These are phyloP conservation scores for Didymella pomorum DNA, from an alignment of 2,329 filamentous ascomycete species.

Conservation along the genomic window DNA sequence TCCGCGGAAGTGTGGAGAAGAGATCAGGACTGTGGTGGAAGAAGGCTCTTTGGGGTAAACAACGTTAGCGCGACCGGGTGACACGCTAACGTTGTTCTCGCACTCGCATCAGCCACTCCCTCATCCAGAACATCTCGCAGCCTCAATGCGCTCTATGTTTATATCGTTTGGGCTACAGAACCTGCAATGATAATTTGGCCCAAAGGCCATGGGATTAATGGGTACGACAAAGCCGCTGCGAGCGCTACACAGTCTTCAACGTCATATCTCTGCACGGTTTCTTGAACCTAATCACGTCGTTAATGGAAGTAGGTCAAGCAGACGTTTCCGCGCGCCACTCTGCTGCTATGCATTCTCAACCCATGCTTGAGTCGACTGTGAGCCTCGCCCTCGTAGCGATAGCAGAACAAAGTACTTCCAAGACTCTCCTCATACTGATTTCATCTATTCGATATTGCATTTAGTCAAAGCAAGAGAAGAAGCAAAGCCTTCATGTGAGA, in stretches of 20 bases:
- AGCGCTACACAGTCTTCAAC: no score
- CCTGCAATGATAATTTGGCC: neutral
- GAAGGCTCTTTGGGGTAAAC: no score
- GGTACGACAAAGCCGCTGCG: no score
- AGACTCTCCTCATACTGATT: neutral
- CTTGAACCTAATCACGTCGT: no score
- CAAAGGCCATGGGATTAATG: no score
- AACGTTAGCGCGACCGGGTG: no score
- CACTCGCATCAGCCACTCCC: neutral
- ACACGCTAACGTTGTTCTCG: no score
- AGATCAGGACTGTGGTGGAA: neutral
- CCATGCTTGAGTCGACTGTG: neutral
- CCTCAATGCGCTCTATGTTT: neutral
- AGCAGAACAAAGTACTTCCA: neutral
- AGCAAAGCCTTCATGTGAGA: no score
- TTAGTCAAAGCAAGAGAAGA: neutral
- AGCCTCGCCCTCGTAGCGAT: neutral
- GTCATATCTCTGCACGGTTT: no score
- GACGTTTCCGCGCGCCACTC: no score
- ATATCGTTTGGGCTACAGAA: neutral
- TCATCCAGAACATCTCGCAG: neutral
- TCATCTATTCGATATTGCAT: constrained; percentile 9
- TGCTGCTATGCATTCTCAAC: no score
- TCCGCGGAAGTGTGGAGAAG: neutral
- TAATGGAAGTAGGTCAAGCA: no score